Evolutionary conservation across 495 filamentous ascomycete species (phyloP), one percentile per base, ranked within the genome.

Genomic region (Penicillium salamii): DNA sequence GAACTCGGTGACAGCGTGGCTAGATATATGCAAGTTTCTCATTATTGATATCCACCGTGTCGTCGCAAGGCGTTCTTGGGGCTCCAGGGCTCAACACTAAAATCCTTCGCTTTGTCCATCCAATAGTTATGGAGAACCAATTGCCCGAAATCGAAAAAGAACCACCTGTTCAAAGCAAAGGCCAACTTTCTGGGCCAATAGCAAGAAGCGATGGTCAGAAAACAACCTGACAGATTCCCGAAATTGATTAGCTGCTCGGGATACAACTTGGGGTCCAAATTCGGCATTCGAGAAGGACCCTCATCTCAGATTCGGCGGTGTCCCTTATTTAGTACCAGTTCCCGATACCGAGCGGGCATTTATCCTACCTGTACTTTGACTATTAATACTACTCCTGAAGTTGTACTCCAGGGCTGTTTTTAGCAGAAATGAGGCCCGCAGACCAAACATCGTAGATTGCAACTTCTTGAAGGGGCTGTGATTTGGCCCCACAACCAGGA

Each of bases 251-350:
- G 45, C 13, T 38, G 17, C 34, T 32, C 26, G 12, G 33, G 3
- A 20, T 21, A 13, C 19, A 35, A 48, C 14, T 32, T 48, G 46
- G 46, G 46, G 46, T 40, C 46, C 46, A 40, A 48, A 48, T 19
- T 21, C 15, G 28, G 19, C 4, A 24, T 5, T 13, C n/a, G 13
- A 40, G 18, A 38, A 39, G 23, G 26, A 32, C 28, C 24, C 34
- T 14, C n/a, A 15, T 29, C 15, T 7, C 32, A 3, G 7, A 8
- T 32, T 32, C 29, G 29, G 29, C 4, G 12, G 3, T 7, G 29
- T 12, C 11, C 12, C 24, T 28, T 4, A 26, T 26, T 8, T 26
- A 26, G 23, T 26, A 8, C 23, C 23, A 8, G 4, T 4, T 26
- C 23, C 23, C 23, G 23, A 26, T 26, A 26, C 23, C 23, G 23